Percentiles rank a stretch among this genome's conserved stretches.
Conservation (phyloP, 148 eudicot genomes). For the Vaccinium corymbosum region DNA sequence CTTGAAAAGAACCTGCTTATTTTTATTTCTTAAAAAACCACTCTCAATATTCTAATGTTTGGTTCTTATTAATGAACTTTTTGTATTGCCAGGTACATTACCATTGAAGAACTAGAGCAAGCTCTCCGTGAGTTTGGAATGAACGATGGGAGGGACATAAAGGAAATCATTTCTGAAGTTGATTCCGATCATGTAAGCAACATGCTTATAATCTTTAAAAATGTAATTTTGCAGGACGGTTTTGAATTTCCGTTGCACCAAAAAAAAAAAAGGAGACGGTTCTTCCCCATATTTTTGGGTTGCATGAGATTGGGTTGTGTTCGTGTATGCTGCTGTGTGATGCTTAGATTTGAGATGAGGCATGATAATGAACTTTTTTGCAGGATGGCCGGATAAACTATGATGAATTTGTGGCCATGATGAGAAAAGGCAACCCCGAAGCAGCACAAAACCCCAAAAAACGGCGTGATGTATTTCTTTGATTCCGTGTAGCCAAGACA, state of each 20-base stretch:
- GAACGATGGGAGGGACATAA: slow-evolving; percentile 73
- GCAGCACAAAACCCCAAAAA: slow-evolving; percentile 33
- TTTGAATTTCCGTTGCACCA: too few species aligned
- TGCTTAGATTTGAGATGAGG: not conserved
- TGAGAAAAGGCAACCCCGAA: slow-evolving; percentile 69
- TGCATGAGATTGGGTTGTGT: not conserved
- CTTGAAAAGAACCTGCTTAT: not conserved
- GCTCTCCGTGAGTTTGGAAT: slow-evolving; percentile 80
- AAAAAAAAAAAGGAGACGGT: not conserved
- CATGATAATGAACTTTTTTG: slow-evolving; percentile 2
- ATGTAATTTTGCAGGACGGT: not conserved
- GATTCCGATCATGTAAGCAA: slow-evolving; percentile 75
- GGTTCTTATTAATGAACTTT: not conserved
- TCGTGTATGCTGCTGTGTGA: not conserved
- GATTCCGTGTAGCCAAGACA: not conserved
- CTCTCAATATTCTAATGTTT: not conserved
- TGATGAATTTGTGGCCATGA: slow-evolving; percentile 82
- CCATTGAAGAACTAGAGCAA: slow-evolving; percentile 91
- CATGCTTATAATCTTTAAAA: not conserved
- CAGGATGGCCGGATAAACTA: slow-evolving; percentile 83
- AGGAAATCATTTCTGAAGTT: slow-evolving; percentile 84
- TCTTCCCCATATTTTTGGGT: not conserved
- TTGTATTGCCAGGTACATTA: slow-evolving; percentile 51
- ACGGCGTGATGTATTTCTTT: slow-evolving; percentile 24
- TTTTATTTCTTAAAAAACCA: not conserved